Evolutionary conservation across 352 stramenopile species (phyloP).

Genomic region (Globisporangium megalacanthum): DNA sequence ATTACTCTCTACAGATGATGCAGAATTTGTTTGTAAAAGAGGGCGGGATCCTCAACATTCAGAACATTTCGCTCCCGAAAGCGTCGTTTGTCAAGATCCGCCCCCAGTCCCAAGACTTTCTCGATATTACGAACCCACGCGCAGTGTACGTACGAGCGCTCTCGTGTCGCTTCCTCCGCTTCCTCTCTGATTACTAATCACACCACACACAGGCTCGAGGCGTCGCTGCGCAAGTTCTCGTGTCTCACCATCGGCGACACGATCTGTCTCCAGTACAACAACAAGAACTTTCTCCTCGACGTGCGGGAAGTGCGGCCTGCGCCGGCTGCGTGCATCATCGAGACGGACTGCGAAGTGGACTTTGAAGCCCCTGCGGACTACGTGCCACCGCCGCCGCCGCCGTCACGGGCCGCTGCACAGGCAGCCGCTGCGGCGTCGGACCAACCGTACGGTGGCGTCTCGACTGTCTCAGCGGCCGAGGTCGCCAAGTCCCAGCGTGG

Average conservation of each 20-base stretch:
- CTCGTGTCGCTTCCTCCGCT: neutral
- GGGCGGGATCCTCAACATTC: slow-evolving; percentile 93
- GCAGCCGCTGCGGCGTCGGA: slow-evolving; percentile 33
- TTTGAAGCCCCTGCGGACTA: slow-evolving; percentile 95
- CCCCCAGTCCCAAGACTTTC: slow-evolving; percentile 97
- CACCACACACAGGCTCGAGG: slow-evolving; percentile 44
- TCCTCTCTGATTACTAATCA: neutral
- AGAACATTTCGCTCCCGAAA: slow-evolving; percentile 95
- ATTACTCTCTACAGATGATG: slow-evolving; percentile 89
- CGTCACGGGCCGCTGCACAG: slow-evolving; percentile 15
- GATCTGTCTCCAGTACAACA: slow-evolving; percentile 99
- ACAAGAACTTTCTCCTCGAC: slow-evolving; percentile 98
- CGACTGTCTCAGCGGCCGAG: neutral
- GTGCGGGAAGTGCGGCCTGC: slow-evolving; percentile 96
- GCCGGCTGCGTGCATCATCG: slow-evolving; percentile 98
- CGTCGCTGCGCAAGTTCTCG: slow-evolving; percentile 87
- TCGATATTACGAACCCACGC: slow-evolving; percentile 98
- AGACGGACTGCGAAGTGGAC: slow-evolving; percentile 99
- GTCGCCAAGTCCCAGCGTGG: slow-evolving; percentile 9
- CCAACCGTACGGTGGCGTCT: slow-evolving; percentile 59
- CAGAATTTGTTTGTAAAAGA: slow-evolving; percentile 96
- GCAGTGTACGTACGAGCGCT: slow-evolving; percentile 85
- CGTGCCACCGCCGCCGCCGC: slow-evolving; percentile 36
- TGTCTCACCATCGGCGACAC: slow-evolving; percentile 98
- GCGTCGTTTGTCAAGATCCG: slow-evolving; percentile 98